Conservation (phyloP, 2,329 filamentous ascomycete genomes). For the Septoria linicola region DNA sequence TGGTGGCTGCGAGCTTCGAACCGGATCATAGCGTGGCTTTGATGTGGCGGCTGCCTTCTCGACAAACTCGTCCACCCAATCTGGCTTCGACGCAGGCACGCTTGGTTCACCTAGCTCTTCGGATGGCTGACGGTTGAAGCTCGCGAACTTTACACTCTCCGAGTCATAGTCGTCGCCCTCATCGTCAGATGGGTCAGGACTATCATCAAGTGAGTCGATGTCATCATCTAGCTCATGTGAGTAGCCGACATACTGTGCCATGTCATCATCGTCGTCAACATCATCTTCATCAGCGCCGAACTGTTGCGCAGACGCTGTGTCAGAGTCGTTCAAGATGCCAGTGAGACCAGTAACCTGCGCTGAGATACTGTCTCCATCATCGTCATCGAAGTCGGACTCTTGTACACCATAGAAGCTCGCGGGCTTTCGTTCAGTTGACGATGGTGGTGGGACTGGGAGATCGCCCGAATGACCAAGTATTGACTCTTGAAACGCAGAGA, state of each 20-base stretch:
- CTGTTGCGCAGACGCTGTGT: slow-evolving; percentile 12
- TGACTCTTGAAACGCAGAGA: background rate
- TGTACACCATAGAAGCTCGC: background rate
- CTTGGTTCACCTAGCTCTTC: slow-evolving; percentile 18
- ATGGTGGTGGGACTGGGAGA: too few species aligned
- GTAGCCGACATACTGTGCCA: slow-evolving; percentile 20
- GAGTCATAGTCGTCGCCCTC: slow-evolving; percentile 8
- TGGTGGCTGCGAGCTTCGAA: slow-evolving; percentile 26
- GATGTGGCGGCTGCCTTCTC: background rate
- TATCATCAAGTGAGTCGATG: slow-evolving; percentile 6
- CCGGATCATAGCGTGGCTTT: slow-evolving; percentile 32
- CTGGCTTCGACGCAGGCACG: background rate
- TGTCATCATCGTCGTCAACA: slow-evolving; percentile 14
- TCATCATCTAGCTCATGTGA: slow-evolving; percentile 1
- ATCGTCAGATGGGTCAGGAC: slow-evolving; percentile 10
- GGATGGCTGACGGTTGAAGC: slow-evolving; percentile 18
- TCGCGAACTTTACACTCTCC: background rate
- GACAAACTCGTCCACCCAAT: background rate
- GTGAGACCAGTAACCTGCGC: slow-evolving; percentile 16
- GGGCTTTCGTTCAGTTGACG: too few species aligned
- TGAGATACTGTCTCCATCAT: background rate
- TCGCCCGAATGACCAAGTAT: background rate
- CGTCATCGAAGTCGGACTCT: slow-evolving; percentile 9
- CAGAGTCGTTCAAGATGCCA: slow-evolving; percentile 27
- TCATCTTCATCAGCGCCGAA: slow-evolving; percentile 14